Evolutionary conservation across 495 filamentous ascomycete genomes (phyloP).

Genomic region (Xylaria cubensis): DNA sequence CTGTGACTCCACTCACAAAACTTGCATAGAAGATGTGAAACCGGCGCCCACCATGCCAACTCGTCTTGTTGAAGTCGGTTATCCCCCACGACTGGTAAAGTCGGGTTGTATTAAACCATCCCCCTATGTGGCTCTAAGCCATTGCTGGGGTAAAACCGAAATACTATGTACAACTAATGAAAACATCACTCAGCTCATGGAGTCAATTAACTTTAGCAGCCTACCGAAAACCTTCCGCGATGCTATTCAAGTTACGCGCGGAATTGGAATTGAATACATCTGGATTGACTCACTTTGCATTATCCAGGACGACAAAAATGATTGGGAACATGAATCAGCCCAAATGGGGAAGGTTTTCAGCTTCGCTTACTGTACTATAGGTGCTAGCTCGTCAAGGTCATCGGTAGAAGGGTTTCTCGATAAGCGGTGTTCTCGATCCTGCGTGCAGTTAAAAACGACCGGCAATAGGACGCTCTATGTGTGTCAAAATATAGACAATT

Average conservation of each 20-base stretch:
- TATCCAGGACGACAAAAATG: conserved; percentile 41
- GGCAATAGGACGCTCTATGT: conserved; percentile 32
- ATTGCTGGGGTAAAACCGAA: not conserved
- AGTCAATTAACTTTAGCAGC: conserved; percentile 20
- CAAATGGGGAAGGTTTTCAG: conserved; percentile 50
- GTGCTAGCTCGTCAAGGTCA: conserved; percentile 38
- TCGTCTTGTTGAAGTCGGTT: conserved; percentile 38
- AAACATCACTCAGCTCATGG: not conserved
- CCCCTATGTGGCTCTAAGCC: conserved; percentile 1
- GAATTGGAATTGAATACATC: conserved; percentile 34
- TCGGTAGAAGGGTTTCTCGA: conserved; percentile 39
- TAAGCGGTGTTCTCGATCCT: conserved; percentile 6
- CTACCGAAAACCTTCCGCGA: conserved; percentile 34
- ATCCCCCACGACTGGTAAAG: conserved; percentile 25
- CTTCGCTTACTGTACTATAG: conserved; percentile 43
- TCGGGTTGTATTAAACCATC: not conserved
- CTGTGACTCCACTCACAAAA: conserved; percentile 27
- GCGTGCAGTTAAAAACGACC: conserved; percentile 9
- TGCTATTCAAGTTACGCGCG: conserved; percentile 28
- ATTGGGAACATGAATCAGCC: conserved; percentile 44
- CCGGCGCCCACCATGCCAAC: conserved; percentile 29
- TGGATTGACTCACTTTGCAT: too few species aligned
- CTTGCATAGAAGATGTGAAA: not conserved
- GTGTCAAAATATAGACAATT: conserved; percentile 42
- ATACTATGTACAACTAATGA: not conserved